Percentiles rank a stretch among this genome's conserved stretches.
phyloP scores from a whole-genome alignment of 2,329 filamentous ascomycete genomes.

The Diaporthe capsici region DNA sequence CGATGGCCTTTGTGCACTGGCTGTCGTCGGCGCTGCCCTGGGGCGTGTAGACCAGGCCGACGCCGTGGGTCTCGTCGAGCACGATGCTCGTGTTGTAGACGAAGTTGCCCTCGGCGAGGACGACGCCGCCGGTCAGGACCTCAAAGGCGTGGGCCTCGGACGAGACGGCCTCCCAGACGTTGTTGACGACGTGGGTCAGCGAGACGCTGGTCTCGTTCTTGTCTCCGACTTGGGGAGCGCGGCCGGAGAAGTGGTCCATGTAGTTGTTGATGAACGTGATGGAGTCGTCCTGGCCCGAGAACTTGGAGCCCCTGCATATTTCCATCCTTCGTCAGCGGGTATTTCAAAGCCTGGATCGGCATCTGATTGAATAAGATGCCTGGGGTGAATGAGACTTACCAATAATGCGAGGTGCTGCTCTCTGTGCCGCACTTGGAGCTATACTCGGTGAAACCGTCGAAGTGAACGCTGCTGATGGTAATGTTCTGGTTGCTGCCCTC shows the following conservation, averaged over 20 bases:
- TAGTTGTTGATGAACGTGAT: conserved; percentile 73
- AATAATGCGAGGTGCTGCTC: conserved; percentile 12
- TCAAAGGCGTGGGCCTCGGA: conserved; percentile 71
- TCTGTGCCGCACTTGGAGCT: neutral
- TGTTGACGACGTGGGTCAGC: conserved; percentile 70
- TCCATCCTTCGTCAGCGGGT: too few relatives aligned
- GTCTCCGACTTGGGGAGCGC: conserved; percentile 66
- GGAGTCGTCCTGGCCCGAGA: conserved; percentile 62
- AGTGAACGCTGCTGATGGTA: conserved; percentile 20
- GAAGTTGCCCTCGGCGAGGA: conserved; percentile 70
- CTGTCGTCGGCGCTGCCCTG: neutral
- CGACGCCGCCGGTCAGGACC: conserved; percentile 56
- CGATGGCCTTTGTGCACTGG: conserved; percentile 5
- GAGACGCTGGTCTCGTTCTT: conserved; percentile 56
- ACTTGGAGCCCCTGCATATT: conserved; percentile 20
- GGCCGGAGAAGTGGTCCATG: conserved; percentile 70
- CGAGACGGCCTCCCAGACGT: conserved; percentile 56
- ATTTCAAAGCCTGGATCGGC: too few relatives aligned
- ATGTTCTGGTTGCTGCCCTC: conserved; percentile 10
- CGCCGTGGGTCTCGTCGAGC: neutral
- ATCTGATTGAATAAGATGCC: too few relatives aligned
- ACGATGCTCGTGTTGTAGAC: conserved; percentile 62
- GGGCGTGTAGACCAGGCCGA: conserved; percentile 4
- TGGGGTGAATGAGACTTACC: neutral
- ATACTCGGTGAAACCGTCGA: conserved; percentile 13